Conservation (phyloP, 768 basidiomycete species). For the Paxillus ammoniavirescens region DNA sequence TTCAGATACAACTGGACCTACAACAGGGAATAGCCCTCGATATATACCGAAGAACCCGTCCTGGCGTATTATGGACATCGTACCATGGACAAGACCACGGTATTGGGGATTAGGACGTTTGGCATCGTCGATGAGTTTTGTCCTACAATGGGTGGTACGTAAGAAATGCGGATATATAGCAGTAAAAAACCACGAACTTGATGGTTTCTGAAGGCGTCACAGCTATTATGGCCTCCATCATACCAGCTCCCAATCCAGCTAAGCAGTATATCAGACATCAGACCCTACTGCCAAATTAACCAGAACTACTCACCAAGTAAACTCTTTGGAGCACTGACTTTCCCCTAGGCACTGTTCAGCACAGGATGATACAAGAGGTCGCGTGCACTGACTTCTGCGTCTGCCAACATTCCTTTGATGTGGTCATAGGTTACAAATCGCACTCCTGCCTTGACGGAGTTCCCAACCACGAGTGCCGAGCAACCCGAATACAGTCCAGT, state of each 20-base stretch:
- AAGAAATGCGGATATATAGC: neutral
- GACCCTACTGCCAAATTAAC: no score
- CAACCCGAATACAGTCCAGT: constrained; percentile 92
- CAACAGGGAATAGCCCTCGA: constrained; percentile 90
- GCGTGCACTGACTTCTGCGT: constrained; percentile 61
- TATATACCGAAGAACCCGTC: constrained; percentile 88
- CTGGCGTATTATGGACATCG: constrained; percentile 70
- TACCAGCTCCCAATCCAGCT: constrained; percentile 85
- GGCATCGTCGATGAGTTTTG: constrained; percentile 94
- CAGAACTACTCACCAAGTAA: constrained; percentile 57
- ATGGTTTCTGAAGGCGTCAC: constrained; percentile 98
- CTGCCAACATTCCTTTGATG: constrained; percentile 82
- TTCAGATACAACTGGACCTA: constrained; percentile 38
- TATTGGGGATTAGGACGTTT: constrained; percentile 84
- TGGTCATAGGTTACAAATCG: constrained; percentile 93
- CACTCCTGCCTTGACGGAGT: constrained; percentile 92
- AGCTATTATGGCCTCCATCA: constrained; percentile 90
- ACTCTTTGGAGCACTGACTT: constrained; percentile 84
- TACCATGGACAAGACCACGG: constrained; percentile 85
- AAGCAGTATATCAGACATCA: neutral
- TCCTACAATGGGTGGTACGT: constrained; percentile 48
- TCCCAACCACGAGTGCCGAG: constrained; percentile 85
- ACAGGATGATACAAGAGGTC: neutral
- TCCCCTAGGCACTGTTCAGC: constrained; percentile 56
- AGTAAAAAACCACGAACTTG: constrained; percentile 59